Percentiles rank a stretch among this genome's conserved stretches.
Conservation (phyloP, 495 filamentous ascomycete species). For the Cenococcum geophilum region DNA sequence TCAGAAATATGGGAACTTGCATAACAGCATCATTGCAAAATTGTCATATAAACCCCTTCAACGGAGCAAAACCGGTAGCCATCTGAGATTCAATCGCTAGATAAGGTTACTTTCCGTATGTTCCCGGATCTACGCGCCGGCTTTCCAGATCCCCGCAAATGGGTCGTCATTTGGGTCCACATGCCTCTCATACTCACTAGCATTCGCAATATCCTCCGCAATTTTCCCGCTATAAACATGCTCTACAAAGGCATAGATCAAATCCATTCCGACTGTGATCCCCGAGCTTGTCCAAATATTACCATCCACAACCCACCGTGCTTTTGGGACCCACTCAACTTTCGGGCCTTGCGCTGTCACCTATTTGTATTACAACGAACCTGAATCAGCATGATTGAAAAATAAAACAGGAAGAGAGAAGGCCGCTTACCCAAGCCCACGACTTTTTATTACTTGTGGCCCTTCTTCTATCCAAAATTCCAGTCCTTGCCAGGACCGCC, state of each 20-base stretch:
- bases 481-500: conserved; percentile 23
- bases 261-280: conserved; percentile 61
- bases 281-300: conserved; percentile 63
- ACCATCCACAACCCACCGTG: conserved; percentile 61
- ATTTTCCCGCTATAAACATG: conserved; percentile 41
- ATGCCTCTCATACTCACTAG: conserved; percentile 39
- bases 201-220: conserved; percentile 28
- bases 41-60: neutral
- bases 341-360: conserved; percentile 41
- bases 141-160: conserved; percentile 36
- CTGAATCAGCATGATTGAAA: conserved; percentile 44
- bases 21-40: neutral
- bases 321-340: conserved; percentile 54
- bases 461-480: conserved; percentile 27
- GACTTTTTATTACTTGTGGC: conserved; percentile 31
- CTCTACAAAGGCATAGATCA: conserved; percentile 49
- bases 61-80: too few species aligned
- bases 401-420: conserved; percentile 48
- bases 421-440: conserved; percentile 35
- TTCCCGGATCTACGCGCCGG: neutral
- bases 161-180: conserved; percentile 35
- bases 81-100: too few species aligned
- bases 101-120: too few species aligned
- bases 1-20: neutral
- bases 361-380: conserved; percentile 31